Evolutionary conservation across 73 alveolate species (phyloP).

Genomic region (Tetrahymena elliotti): DNA sequence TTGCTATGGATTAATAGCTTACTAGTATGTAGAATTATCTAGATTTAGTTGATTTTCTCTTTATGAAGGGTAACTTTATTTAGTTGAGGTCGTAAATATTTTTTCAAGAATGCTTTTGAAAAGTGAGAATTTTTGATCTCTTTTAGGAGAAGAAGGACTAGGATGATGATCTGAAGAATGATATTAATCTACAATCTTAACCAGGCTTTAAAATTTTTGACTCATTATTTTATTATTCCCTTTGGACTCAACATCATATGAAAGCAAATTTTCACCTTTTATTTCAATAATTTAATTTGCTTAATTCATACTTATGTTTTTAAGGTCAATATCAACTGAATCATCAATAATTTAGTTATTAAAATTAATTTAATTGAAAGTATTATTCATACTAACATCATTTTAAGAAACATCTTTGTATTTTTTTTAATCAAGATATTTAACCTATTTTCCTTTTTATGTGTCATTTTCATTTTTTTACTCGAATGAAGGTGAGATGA

Average conservation of each 20-base stretch:
- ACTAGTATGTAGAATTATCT: neutral
- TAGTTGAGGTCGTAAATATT: neutral
- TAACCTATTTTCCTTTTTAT: no score
- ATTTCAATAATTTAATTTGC: neutral
- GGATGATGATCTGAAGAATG: neutral
- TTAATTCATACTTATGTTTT: neutral
- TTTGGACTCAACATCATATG: neutral
- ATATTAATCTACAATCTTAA: neutral
- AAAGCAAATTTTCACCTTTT: neutral
- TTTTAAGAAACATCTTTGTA: neutral
- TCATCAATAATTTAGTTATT: neutral
- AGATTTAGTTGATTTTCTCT: neutral
- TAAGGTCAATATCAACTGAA: neutral
- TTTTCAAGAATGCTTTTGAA: neutral
- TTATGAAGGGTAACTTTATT: neutral
- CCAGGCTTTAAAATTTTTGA: neutral
- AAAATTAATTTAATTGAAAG: neutral
- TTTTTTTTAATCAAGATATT: no score
- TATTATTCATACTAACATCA: neutral
- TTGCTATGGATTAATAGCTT: neutral
- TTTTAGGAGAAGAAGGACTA: neutral
- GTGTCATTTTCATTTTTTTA: neutral
- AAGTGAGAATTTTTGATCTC: neutral
- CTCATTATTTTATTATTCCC: neutral
- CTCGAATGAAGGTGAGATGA: neutral